These are phyloP conservation scores for Colletotrichum acutatum DNA, from an alignment of 2,329 filamentous ascomycete genomes.

Conservation along the genomic window DNA sequence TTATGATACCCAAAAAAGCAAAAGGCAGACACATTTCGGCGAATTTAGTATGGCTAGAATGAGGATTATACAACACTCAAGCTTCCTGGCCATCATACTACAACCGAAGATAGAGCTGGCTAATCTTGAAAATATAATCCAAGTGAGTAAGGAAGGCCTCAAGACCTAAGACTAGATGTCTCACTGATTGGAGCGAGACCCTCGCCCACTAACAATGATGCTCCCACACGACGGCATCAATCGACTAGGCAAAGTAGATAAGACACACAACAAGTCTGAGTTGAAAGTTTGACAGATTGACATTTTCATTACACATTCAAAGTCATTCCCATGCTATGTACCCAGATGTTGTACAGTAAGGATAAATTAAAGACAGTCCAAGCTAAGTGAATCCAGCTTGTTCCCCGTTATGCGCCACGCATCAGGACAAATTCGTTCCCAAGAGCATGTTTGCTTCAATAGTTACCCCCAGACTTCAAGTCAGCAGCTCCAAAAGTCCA, in stretches of 20 bases:
- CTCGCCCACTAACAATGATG: no score
- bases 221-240: no score
- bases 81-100: no score
- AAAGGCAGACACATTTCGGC: no score
- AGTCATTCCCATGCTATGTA: conserved; percentile 12
- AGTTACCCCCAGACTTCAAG: not conserved
- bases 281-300: not conserved
- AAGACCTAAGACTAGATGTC: no score
- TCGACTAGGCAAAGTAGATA: not conserved
- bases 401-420: not conserved
- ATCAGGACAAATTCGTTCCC: not conserved
- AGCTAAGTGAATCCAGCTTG: not conserved
- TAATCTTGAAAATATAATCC: no score
- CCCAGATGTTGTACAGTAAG: conserved; percentile 7
- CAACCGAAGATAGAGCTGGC: no score
- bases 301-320: not conserved
- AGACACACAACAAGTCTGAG: not conserved
- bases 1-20: not conserved
- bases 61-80: no score
- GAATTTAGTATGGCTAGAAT: no score
- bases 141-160: no score
- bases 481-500: conserved; percentile 61
- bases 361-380: not conserved
- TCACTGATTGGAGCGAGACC: no score
- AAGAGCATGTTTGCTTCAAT: not conserved